Evolutionary conservation across 345 rosid species (phyloP).

Genomic region (Chamaenerion angustifolium): DNA sequence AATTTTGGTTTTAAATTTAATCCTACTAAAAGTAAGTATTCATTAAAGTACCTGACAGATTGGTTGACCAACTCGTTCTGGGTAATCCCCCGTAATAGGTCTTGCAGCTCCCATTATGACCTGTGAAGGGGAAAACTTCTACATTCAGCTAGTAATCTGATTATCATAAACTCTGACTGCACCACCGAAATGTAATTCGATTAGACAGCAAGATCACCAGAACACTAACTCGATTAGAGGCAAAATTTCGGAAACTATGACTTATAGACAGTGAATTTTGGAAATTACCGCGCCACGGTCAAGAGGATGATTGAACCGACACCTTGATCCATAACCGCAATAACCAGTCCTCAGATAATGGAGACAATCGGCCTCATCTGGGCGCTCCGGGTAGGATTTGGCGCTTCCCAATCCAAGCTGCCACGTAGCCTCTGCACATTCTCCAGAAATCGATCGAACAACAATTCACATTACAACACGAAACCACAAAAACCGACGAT

Average conservation of each 20-base stretch:
- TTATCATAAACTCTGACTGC: background rate
- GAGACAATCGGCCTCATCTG: slow-evolving; percentile 61
- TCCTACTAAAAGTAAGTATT: background rate
- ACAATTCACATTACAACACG: slow-evolving; percentile 5
- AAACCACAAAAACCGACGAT: slow-evolving; percentile 3
- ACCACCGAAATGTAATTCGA: background rate
- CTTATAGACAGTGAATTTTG: background rate
- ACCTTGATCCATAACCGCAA: slow-evolving; percentile 78
- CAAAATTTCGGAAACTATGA: background rate
- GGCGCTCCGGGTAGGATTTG: slow-evolving; percentile 60
- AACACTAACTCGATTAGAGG: background rate
- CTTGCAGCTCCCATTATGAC: slow-evolving; percentile 43
- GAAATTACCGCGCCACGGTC: slow-evolving; percentile 58
- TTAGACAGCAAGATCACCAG: background rate
- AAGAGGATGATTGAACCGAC: slow-evolving; percentile 95
- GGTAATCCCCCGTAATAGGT: slow-evolving; percentile 45
- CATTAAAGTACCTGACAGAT: slow-evolving; percentile 55
- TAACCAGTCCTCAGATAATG: slow-evolving; percentile 68
- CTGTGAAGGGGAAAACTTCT: slow-evolving; percentile 18
- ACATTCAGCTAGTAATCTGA: background rate
- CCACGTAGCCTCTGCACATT: slow-evolving; percentile 53
- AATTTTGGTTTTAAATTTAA: too few relatives aligned
- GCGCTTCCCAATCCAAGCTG: slow-evolving; percentile 38
- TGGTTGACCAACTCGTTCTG: slow-evolving; percentile 70
- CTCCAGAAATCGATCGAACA: slow-evolving; percentile 4